These are phyloP conservation scores for Penicillium goetzii DNA, from an alignment of 495 filamentous ascomycete genomes.

Conservation along the genomic window DNA sequence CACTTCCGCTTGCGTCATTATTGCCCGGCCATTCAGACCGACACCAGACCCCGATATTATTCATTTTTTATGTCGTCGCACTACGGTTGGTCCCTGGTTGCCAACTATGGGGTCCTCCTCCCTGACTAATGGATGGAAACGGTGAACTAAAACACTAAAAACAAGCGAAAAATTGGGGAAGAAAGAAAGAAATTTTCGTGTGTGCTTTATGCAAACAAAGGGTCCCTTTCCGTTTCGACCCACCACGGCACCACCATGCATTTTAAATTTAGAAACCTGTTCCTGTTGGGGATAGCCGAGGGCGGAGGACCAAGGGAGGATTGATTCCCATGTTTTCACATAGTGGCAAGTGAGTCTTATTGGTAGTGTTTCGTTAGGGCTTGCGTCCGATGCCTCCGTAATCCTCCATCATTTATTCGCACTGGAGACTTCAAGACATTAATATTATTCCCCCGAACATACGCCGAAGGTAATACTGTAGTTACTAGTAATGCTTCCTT, in stretches of 20 bases:
- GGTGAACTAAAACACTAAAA: not conserved
- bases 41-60: not conserved
- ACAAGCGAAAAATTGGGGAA: not conserved
- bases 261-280: not conserved
- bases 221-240: not conserved
- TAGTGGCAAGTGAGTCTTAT: not conserved
- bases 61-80: not conserved
- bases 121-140: not conserved
- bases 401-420: not conserved
- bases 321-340: conserved; percentile 5
- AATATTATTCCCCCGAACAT: not conserved
- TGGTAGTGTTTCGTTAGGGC: conserved; percentile 7
- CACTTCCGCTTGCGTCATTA: conserved; percentile 26
- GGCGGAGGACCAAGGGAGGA: not conserved
- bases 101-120: not conserved
- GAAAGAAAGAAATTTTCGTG: not conserved
- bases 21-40: conserved; percentile 18
- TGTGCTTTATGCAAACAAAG: not conserved
- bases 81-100: conserved; percentile 1
- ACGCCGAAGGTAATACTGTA: not conserved
- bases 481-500: not conserved
- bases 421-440: not conserved
- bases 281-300: not conserved
- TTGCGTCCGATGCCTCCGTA: not conserved
- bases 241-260: conserved; percentile 1